phyloP scores from a whole-genome alignment of 192 early-diverging fungal species.

The Gryganskiella cystojenkinii region DNA sequence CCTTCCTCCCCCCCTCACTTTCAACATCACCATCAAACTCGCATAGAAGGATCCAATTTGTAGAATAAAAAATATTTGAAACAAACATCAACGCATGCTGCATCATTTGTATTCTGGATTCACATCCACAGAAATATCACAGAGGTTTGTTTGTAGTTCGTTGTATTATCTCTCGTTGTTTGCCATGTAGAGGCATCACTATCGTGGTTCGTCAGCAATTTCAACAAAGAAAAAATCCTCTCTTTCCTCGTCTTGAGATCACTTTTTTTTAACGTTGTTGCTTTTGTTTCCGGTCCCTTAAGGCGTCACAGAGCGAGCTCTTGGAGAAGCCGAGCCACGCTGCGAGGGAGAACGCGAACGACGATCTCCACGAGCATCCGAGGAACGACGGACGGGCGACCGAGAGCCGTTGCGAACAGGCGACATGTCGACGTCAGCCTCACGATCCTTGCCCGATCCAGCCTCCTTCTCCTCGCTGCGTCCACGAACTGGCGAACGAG shows the following conservation, averaged over 20 bases:
- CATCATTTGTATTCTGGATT: too few relatives aligned
- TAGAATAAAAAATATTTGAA: too few relatives aligned
- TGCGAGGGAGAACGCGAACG: slow-evolving; percentile 28
- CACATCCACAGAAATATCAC: too few relatives aligned
- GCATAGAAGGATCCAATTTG: too few relatives aligned
- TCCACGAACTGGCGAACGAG: slow-evolving; percentile 43
- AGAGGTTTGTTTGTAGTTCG: too few relatives aligned
- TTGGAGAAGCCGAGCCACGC: slow-evolving; percentile 23
- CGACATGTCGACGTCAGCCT: slow-evolving; percentile 23
- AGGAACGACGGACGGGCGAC: slow-evolving; percentile 20
- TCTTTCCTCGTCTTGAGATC: not conserved
- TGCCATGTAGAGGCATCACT: not conserved
- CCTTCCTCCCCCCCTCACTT: too few relatives aligned
- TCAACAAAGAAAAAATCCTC: not conserved
- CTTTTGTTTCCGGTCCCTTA: not conserved
- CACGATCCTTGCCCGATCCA: slow-evolving; percentile 14
- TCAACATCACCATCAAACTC: too few relatives aligned
- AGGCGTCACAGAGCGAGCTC: slow-evolving; percentile 40
- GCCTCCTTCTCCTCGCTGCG: slow-evolving; percentile 33
- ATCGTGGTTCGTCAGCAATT: not conserved
- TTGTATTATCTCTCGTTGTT: too few relatives aligned
- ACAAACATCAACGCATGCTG: too few relatives aligned
- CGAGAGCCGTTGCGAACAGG: slow-evolving; percentile 23
- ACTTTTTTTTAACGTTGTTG: not conserved
- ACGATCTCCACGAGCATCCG: slow-evolving; percentile 8